Evolutionary conservation across 179 eudicot genomes (phyloP), one percentile per base, ranked within the genome.

Genomic region (Sideroxylon spinosum): DNA sequence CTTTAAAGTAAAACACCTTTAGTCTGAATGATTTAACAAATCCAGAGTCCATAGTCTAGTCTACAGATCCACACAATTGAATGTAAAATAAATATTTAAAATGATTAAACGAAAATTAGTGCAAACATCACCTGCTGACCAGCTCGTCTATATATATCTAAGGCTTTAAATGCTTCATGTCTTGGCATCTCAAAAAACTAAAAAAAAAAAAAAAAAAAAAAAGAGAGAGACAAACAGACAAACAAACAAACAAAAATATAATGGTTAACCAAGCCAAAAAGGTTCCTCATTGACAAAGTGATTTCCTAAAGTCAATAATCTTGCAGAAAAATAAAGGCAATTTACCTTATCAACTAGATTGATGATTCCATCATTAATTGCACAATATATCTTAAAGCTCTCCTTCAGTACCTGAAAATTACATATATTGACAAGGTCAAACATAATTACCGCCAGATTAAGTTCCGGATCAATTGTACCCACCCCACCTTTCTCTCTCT

Each of bases 141-240:
- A 73, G 98, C 98, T 83, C 95, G 86, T 87, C 88, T 91, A 81
- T 94, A 93, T 9, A 94, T 83, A 82, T 94, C 98, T 55, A 94
- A 89, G 64, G 98, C 93, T 82, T 88, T 94, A 13, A 92, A 81
- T 29, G 98, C 98, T 86, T 94, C 97, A 81, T 94, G 98, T 79
- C 95, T 90, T 76, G 98, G 93, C 98, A 94, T 94, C 85, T 94
- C 98, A 86, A 94, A 93, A 86, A 94, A 94, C 98, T 93, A 91
- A 81, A 85, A 76, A 23, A 74, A 48, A 74, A 75, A 14, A 49
- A 49, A 71, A 28, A 29, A 29, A 29, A n/a, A n/a, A n/a, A n/a
- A n/a, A n/a, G n/a, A n/a, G n/a, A n/a, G n/a, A n/a, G 3, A 32
- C 1, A 32, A 3, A 32, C 37, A 32, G 3, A 32, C 44, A 37